These are phyloP conservation scores for Colletotrichum eremochloae DNA, from an alignment of 2,329 filamentous ascomycete genomes.

Conservation along the genomic window DNA sequence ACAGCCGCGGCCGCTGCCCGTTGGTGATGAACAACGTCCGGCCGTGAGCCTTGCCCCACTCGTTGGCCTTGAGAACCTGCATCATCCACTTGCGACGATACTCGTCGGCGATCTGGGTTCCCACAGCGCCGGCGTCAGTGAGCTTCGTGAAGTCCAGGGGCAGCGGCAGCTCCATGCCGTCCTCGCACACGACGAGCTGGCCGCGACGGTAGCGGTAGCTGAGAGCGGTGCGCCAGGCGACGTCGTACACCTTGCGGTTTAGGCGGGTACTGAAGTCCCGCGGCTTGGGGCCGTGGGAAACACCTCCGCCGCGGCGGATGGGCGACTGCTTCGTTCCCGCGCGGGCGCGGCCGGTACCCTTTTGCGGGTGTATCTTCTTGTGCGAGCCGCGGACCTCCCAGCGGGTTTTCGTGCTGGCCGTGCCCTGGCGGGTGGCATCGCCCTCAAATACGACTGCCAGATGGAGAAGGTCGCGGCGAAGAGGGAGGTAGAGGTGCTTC, in stretches of 20 bases:
- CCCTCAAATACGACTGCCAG: slow-evolving; percentile 93
- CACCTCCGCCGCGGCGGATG: slow-evolving; percentile 86
- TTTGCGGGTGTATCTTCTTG: slow-evolving; percentile 86
- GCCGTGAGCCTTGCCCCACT: slow-evolving; percentile 75
- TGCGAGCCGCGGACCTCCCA: slow-evolving; percentile 87
- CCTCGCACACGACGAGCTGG: slow-evolving; percentile 87
- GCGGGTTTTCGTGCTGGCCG: slow-evolving; percentile 85
- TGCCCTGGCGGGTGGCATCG: slow-evolving; percentile 88
- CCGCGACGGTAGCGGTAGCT: slow-evolving; percentile 91
- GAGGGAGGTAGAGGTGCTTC: slow-evolving; percentile 87
- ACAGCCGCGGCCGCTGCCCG: slow-evolving; percentile 71
- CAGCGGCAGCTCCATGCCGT: slow-evolving; percentile 76
- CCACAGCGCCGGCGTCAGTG: slow-evolving; percentile 54
- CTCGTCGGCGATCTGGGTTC: slow-evolving; percentile 65
- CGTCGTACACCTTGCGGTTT: slow-evolving; percentile 91
- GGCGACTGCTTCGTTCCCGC: slow-evolving; percentile 86
- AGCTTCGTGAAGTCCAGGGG: slow-evolving; percentile 63
- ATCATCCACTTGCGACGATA: slow-evolving; percentile 73
- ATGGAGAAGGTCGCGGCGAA: slow-evolving; percentile 93
- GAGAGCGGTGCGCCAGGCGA: slow-evolving; percentile 94
- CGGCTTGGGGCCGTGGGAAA: slow-evolving; percentile 89
- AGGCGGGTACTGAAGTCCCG: slow-evolving; percentile 90
- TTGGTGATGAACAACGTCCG: slow-evolving; percentile 82
- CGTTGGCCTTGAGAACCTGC: slow-evolving; percentile 78
- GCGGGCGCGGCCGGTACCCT: slow-evolving; percentile 86